Conservation (phyloP, 140 eudicot genomes). For the Senecio squalidus region DNA sequence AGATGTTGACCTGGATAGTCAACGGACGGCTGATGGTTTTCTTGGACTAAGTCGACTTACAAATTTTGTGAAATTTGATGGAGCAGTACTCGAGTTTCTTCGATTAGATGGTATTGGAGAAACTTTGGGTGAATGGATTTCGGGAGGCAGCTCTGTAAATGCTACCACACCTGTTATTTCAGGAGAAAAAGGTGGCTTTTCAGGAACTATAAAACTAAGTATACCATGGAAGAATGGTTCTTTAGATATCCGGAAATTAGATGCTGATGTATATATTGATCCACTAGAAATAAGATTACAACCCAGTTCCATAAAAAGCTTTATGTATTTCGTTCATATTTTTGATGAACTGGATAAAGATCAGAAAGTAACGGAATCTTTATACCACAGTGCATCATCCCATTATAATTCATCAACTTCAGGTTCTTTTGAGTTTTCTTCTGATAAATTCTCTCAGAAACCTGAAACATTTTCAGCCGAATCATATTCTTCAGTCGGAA, state of each 20-base stretch:
- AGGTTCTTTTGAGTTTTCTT: constrained; percentile 25
- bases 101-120: constrained; percentile 37
- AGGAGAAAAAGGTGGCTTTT: constrained; percentile 78
- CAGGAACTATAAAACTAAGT: constrained; percentile 70
- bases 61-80: constrained; percentile 65
- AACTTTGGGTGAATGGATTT: constrained; percentile 20
- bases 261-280: constrained; percentile 69
- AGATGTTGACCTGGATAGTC: constrained; percentile 31
- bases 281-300: constrained; percentile 67
- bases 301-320: constrained; percentile 56
- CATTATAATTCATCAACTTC: constrained; percentile 26
- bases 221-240: constrained; percentile 97
- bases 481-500: constrained; percentile 28
- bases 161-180: constrained; percentile 49
- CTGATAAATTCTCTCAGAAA: no score
- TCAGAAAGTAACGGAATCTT: constrained; percentile 31
- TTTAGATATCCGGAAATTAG: constrained; percentile 78
- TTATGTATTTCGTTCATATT: constrained; percentile 45
- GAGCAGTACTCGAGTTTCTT: constrained; percentile 76
- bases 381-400: constrained; percentile 38
- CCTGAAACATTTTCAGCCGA: constrained; percentile 31
- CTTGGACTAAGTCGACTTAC: constrained; percentile 64
- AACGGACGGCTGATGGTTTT: constrained; percentile 40
- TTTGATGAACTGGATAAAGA: constrained; percentile 39
- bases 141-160: constrained; percentile 26